A percentile compares a stretch with the other conserved stretches of the same genome.
Conservation (phyloP, 164 flowering plant species). For the Magnolia changhungtana region DNA sequence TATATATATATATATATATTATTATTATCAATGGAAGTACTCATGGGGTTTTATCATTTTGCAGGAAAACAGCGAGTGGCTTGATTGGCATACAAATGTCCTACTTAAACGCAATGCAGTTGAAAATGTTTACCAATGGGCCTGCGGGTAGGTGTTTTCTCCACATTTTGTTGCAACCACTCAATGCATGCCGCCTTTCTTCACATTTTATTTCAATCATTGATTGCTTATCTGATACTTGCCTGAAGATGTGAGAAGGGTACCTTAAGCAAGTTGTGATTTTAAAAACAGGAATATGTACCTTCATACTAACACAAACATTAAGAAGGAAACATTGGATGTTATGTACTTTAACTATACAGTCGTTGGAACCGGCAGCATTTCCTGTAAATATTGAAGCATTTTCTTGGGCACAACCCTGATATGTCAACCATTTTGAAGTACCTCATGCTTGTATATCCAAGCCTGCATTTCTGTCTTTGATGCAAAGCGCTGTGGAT, state of each 20-base stretch:
- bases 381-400: background rate
- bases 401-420: background rate
- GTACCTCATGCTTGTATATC: background rate
- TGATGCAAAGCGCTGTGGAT: background rate
- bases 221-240: background rate
- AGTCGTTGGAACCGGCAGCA: background rate
- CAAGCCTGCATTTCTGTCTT: background rate
- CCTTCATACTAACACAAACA: background rate
- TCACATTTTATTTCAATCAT: background rate
- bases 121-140: conserved; percentile 91
- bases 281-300: background rate
- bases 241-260: background rate
- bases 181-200: background rate
- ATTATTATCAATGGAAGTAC: too few relatives aligned
- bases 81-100: conserved; percentile 71
- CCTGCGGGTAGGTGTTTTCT: conserved; percentile 72
- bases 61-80: conserved; percentile 82
- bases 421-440: background rate
- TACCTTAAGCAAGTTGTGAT: background rate
- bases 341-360: background rate
- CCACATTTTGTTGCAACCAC: background rate
- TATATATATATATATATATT: too few relatives aligned
- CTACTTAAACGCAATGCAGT: conserved; percentile 66
- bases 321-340: background rate
- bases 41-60: conserved; percentile 1